A percentile compares a stretch with the other conserved stretches of the same genome.
Evolutionary conservation across 345 rosid species (phyloP).

Genomic region (Anacardium occidentale): DNA sequence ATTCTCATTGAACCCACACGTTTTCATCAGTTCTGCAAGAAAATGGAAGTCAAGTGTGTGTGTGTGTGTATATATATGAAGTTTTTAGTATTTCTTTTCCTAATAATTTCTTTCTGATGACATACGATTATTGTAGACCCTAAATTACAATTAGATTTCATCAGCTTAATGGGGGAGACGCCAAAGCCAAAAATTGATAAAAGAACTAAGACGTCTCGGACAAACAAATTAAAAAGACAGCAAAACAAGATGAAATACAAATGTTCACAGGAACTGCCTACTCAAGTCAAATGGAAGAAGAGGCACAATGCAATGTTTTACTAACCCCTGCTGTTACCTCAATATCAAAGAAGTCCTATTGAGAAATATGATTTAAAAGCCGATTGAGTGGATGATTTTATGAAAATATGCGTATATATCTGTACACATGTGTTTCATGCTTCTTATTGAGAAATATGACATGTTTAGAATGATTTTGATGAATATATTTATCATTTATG

Average conservation of each 20-base stretch:
- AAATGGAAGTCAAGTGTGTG: too few relatives aligned
- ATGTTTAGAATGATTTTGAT: too few relatives aligned
- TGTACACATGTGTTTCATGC: too few relatives aligned
- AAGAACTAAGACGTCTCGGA: not conserved
- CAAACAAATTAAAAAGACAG: not conserved
- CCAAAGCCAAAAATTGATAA: not conserved
- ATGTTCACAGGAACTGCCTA: not conserved
- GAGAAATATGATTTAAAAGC: too few relatives aligned
- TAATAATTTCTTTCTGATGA: too few relatives aligned
- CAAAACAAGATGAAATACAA: not conserved
- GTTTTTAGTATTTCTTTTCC: too few relatives aligned
- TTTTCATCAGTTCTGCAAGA: not conserved
- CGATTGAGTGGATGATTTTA: too few relatives aligned
- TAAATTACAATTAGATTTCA: not conserved
- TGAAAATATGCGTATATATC: too few relatives aligned
- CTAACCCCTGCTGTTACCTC: slow-evolving; percentile 26
- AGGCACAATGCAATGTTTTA: slow-evolving; percentile 42
- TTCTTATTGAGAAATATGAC: too few relatives aligned
- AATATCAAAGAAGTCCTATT: slow-evolving; percentile 75
- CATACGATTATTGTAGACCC: too few relatives aligned
- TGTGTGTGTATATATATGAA: too few relatives aligned
- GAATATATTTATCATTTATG: too few relatives aligned
- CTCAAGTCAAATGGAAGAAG: slow-evolving; percentile 38
- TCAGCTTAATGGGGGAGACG: not conserved
- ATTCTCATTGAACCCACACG: slow-evolving; percentile 3